Evolutionary conservation across 331 rosid genomes (phyloP).

Genomic region (Spiraea crenata): DNA sequence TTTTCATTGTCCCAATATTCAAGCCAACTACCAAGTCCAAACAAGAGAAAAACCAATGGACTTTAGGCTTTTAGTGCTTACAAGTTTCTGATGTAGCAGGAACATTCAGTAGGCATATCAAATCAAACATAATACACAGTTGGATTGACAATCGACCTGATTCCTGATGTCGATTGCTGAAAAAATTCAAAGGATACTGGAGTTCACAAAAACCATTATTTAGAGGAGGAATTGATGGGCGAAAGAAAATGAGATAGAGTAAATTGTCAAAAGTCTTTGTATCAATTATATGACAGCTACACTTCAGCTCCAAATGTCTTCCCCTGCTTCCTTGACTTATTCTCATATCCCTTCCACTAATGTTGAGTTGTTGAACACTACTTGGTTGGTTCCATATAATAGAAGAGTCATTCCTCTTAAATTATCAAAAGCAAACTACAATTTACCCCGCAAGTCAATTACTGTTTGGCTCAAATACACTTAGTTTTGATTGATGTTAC

Average conservation of each 20-base stretch:
- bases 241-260: background rate
- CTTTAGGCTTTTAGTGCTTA: constrained; percentile 13
- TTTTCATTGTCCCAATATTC: background rate
- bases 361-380: background rate
- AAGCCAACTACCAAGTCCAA: constrained; percentile 1
- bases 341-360: background rate
- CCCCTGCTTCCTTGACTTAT: background rate
- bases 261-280: background rate
- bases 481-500: too few relatives aligned
- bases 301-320: background rate
- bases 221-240: background rate
- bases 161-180: background rate
- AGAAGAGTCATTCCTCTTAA: too few relatives aligned
- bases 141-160: too few relatives aligned
- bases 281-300: constrained; percentile 10
- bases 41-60: background rate
- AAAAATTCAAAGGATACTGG: background rate
- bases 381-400: too few relatives aligned
- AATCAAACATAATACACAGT: background rate
- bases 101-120: constrained; percentile 1
- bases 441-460: too few relatives aligned
- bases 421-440: too few relatives aligned
- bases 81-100: constrained; percentile 8
- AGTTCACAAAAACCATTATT: constrained; percentile 3
- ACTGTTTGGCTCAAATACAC: too few relatives aligned